Conservation (phyloP, 1,139 yeast species). For the Geotrichum carabidarum region DNA sequence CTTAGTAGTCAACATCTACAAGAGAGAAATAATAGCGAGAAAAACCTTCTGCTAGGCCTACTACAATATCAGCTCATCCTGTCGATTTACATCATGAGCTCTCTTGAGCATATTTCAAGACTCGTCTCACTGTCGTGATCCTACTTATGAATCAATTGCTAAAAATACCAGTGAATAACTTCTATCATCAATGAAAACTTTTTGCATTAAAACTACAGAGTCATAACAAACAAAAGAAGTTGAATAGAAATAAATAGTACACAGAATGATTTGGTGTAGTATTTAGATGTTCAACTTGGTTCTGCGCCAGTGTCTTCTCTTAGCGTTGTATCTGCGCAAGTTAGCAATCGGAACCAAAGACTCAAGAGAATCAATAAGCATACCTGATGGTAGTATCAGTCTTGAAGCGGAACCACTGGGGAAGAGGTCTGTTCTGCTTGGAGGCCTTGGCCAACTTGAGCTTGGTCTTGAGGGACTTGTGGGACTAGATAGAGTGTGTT, state of each 20-base stretch:
- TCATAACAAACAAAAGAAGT: background rate
- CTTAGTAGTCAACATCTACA: background rate
- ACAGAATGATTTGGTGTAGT: conserved; percentile 1
- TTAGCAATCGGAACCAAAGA: background rate
- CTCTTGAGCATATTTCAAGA: too few relatives aligned
- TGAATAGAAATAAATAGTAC: conserved; percentile 3
- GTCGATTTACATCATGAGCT: too few relatives aligned
- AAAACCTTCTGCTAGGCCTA: too few relatives aligned
- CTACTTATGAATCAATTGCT: background rate
- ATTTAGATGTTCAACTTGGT: conserved; percentile 95
- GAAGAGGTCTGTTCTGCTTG: conserved; percentile 99
- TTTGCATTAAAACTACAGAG: conserved; percentile 3
- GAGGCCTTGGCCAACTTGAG: conserved; percentile 99
- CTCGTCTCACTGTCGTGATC: too few relatives aligned
- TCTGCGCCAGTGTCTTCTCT: conserved; percentile 99
- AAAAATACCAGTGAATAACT: background rate
- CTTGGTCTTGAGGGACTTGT: conserved; percentile 96
- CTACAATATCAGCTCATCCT: background rate
- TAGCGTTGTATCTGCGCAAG: conserved; percentile 76
- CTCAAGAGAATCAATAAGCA: conserved; percentile 11
- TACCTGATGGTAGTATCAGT: conserved; percentile 89
- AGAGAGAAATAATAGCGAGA: background rate
- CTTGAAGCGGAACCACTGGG: conserved; percentile 99
- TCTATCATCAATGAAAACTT: conserved; percentile 4
- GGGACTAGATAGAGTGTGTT: conserved; percentile 46